These are phyloP conservation scores for Stevia rebaudiana DNA, from an alignment of 140 eudicot genomes.

Conservation along the genomic window DNA sequence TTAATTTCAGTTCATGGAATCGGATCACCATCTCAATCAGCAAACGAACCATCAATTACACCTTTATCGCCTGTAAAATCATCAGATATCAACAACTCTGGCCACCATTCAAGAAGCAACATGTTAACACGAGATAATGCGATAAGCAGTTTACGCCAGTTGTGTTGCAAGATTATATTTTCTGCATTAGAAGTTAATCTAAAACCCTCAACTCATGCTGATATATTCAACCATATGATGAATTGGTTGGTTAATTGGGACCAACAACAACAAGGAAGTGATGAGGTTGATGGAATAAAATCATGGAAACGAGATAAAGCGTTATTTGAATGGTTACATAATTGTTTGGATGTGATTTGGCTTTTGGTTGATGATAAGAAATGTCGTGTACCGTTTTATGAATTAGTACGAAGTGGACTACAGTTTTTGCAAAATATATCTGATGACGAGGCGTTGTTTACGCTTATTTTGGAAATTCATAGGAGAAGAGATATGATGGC, in stretches of 20 bases:
- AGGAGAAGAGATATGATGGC: slow-evolving; percentile 95
- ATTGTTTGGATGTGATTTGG: slow-evolving; percentile 86
- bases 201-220: slow-evolving; percentile 81
- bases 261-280: slow-evolving; percentile 67
- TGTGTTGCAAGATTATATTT: slow-evolving; percentile 79
- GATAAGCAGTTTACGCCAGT: slow-evolving; percentile 77
- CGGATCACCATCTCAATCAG: slow-evolving; percentile 47
- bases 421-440: slow-evolving; percentile 80
- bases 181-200: slow-evolving; percentile 56
- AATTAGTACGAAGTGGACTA: slow-evolving; percentile 70
- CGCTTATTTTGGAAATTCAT: slow-evolving; percentile 85
- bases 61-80: slow-evolving; percentile 37
- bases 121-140: slow-evolving; percentile 43
- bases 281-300: slow-evolving; percentile 55
- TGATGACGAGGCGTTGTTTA: slow-evolving; percentile 82
- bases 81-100: slow-evolving; percentile 26
- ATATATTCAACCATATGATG: slow-evolving; percentile 71
- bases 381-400: slow-evolving; percentile 90
- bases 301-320: slow-evolving; percentile 69
- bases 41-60: slow-evolving; percentile 58
- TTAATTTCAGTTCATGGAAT: slow-evolving; percentile 54
- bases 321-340: slow-evolving; percentile 77
- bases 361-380: slow-evolving; percentile 76
- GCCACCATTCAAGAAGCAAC: slow-evolving; percentile 26
- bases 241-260: slow-evolving; percentile 89